Conservation (phyloP, 768 basidiomycete genomes). For the Boletus speciosus region DNA sequence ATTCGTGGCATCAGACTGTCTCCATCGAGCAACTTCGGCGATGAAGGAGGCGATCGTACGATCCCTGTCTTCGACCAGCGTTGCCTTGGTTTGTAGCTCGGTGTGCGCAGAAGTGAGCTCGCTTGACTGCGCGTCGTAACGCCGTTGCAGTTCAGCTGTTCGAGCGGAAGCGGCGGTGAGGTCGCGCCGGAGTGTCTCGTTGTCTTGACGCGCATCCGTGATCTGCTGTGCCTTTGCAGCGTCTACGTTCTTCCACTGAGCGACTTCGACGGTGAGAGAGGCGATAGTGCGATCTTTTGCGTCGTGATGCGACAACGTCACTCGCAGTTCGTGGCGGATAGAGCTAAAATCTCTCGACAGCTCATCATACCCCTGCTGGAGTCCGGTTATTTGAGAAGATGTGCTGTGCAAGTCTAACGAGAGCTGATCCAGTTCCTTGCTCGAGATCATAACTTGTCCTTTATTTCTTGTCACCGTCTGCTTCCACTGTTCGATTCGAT, state of each 20-base stretch:
- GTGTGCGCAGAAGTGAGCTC: not conserved
- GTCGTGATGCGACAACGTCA: not conserved
- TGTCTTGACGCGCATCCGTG: not conserved
- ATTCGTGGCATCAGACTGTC: not conserved
- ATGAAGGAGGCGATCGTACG: not conserved
- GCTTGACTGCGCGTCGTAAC: not conserved
- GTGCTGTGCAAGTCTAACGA: not conserved
- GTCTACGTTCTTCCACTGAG: not conserved
- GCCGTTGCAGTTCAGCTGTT: not conserved
- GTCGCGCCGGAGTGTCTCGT: not conserved
- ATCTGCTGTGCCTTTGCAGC: not conserved
- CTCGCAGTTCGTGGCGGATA: not conserved
- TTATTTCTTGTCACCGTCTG: not conserved
- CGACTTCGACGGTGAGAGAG: not conserved
- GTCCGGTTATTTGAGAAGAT: not conserved
- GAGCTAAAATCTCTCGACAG: not conserved
- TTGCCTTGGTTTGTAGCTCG: not conserved
- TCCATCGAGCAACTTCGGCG: not conserved
- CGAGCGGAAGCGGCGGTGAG: not conserved
- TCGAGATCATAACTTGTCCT: not conserved
- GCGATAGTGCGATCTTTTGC: not conserved
- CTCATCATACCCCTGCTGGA: not conserved
- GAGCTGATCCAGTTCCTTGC: constrained; percentile 5
- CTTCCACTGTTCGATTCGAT: constrained; percentile 1
- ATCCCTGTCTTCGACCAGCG: not conserved